Percentiles rank a stretch among this genome's conserved stretches.
Evolutionary conservation across 2,329 filamentous ascomycete genomes (phyloP).

Genomic region (Bipolaris zeicola): DNA sequence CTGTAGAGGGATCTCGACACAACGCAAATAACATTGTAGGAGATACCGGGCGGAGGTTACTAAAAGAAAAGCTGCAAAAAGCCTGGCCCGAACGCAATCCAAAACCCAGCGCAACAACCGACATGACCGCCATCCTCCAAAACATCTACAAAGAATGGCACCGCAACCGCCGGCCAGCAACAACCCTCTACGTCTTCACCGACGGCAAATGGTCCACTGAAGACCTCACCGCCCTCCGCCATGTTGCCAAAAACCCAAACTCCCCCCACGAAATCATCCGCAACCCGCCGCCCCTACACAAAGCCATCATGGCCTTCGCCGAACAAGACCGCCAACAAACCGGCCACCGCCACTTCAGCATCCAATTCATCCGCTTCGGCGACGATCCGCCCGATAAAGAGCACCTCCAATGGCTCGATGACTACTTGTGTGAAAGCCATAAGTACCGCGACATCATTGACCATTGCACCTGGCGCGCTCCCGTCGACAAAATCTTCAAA

Average conservation of each 20-base stretch:
- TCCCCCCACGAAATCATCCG: not conserved
- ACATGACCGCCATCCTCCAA: not conserved
- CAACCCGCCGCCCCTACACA: not conserved
- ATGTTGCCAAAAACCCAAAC: not conserved
- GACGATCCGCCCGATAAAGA: not conserved
- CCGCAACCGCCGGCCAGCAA: not conserved
- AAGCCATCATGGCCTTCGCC: not conserved
- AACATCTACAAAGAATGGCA: not conserved
- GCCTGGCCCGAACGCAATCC: not conserved
- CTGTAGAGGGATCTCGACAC: conserved; percentile 1
- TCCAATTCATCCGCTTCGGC: conserved; percentile 26
- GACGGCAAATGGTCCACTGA: not conserved
- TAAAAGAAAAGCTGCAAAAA: not conserved
- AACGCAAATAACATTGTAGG: not conserved
- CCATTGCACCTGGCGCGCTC: conserved; percentile 19
- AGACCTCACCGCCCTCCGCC: no score
- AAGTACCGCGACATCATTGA: conserved; percentile 24
- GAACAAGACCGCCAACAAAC: not conserved
- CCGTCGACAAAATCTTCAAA: conserved; percentile 22
- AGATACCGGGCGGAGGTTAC: not conserved
- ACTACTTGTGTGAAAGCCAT: not conserved
- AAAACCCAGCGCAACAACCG: not conserved
- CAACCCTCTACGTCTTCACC: not conserved
- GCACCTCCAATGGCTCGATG: not conserved
- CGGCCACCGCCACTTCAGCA: conserved; percentile 17